Evolutionary conservation across 2,329 filamentous ascomycete species (phyloP).

Genomic region (Ophiostoma pallidulum): DNA sequence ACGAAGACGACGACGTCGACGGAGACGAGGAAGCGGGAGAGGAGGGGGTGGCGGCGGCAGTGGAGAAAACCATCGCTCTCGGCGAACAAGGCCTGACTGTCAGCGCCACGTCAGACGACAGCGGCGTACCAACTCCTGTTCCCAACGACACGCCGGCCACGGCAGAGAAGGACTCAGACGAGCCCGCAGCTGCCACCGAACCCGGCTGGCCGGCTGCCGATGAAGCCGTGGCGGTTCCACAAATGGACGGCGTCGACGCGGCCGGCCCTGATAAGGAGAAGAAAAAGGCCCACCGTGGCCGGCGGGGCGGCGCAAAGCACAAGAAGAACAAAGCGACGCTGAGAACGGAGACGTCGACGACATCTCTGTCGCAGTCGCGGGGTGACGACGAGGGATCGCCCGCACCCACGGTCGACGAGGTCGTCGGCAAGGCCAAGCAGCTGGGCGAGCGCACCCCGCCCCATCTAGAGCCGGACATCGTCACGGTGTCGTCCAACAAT

Average conservation of each 20-base stretch:
- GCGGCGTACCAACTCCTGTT: too few relatives aligned
- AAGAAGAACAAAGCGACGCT: slow-evolving; percentile 36
- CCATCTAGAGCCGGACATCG: slow-evolving; percentile 52
- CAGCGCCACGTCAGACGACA: background rate
- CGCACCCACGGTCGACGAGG: slow-evolving; percentile 54
- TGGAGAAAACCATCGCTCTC: too few relatives aligned
- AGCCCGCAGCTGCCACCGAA: too few relatives aligned
- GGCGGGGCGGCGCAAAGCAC: slow-evolving; percentile 62
- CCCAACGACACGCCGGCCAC: too few relatives aligned
- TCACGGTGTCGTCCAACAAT: slow-evolving; percentile 35
- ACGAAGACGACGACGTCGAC: too few relatives aligned
- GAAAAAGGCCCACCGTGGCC: slow-evolving; percentile 60
- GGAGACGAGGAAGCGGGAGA: background rate
- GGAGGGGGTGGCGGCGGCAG: too few relatives aligned
- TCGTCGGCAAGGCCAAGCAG: slow-evolving; percentile 49
- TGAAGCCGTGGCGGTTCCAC: too few relatives aligned
- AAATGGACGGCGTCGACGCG: background rate
- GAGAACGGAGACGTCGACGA: too few relatives aligned
- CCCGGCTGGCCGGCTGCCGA: too few relatives aligned
- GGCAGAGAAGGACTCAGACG: too few relatives aligned
- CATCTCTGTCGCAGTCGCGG: slow-evolving; percentile 40
- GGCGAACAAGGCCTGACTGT: too few relatives aligned
- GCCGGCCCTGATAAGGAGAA: slow-evolving; percentile 38
- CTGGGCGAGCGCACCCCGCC: slow-evolving; percentile 35
- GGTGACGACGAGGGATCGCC: slow-evolving; percentile 35